phyloP scores from a whole-genome alignment of 1,284 basidiomycete species.

The Megacollybia platyphylla region DNA sequence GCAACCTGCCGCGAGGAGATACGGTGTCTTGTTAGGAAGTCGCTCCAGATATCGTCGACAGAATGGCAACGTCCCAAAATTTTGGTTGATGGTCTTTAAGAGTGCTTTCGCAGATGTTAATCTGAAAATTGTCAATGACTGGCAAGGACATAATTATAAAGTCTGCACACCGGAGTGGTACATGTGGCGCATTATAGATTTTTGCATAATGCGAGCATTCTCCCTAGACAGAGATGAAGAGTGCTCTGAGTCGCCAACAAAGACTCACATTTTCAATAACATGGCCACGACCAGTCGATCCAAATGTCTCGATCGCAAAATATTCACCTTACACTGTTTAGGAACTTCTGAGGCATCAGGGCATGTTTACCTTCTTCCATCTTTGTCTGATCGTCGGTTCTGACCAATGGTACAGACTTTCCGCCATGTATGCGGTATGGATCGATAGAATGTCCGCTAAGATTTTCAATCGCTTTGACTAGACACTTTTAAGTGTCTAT shows the following conservation, averaged over 20 bases:
- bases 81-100: slow-evolving; percentile 81
- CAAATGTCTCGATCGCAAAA: slow-evolving; percentile 99
- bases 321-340: slow-evolving; percentile 97
- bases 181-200: slow-evolving; percentile 56
- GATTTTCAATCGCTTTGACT: slow-evolving; percentile 88
- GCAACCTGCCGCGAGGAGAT: slow-evolving; percentile 72
- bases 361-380: slow-evolving; percentile 92
- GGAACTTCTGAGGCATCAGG: not conserved
- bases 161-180: slow-evolving; percentile 50
- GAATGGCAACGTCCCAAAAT: slow-evolving; percentile 94
- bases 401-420: slow-evolving; percentile 87
- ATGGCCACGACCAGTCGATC: slow-evolving; percentile 87
- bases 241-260: slow-evolving; percentile 7
- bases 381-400: slow-evolving; percentile 81
- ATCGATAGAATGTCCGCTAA: slow-evolving; percentile 86
- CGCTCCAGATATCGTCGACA: slow-evolving; percentile 93
- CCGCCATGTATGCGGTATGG: slow-evolving; percentile 84
- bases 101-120: slow-evolving; percentile 79
- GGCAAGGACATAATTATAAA: not conserved
- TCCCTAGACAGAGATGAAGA: slow-evolving; percentile 36
- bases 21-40: slow-evolving; percentile 80
- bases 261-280: slow-evolving; percentile 72
- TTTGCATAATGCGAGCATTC: slow-evolving; percentile 92
- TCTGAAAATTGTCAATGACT: slow-evolving; percentile 15
- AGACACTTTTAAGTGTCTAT: slow-evolving; percentile 3